These are phyloP conservation scores for Torulaspora microellipsoides DNA, from an alignment of 805 yeast species.

Conservation along the genomic window DNA sequence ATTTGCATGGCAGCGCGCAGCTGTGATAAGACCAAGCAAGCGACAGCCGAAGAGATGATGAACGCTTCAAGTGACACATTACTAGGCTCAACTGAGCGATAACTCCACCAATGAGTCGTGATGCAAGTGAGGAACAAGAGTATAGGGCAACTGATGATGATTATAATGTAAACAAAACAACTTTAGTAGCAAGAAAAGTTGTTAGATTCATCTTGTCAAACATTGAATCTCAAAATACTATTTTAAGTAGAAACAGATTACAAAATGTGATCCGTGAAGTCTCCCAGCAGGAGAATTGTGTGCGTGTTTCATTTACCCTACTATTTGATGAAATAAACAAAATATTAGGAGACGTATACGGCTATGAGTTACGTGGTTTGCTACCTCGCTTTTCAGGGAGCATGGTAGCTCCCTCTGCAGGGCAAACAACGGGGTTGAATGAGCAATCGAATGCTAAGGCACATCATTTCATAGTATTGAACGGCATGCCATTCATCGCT, in stretches of 20 bases:
- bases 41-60: background rate
- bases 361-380: conserved; percentile 24
- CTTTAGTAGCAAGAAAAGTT: conserved; percentile 18
- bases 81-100: background rate
- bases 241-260: conserved; percentile 21
- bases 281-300: conserved; percentile 18
- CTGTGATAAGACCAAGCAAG: no score
- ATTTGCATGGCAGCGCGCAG: no score
- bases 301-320: conserved; percentile 11
- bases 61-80: background rate
- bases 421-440: background rate
- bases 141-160: background rate
- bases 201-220: conserved; percentile 25
- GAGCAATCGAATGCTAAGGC: conserved; percentile 15
- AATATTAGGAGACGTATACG: conserved; percentile 26
- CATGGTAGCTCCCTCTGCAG: background rate
- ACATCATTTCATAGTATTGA: conserved; percentile 24
- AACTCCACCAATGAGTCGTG: background rate
- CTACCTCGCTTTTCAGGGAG: conserved; percentile 8
- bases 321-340: conserved; percentile 17
- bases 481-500: conserved; percentile 12
- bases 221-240: conserved; percentile 23
- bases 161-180: conserved; percentile 7
- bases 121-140: background rate
- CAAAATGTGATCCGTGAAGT: conserved; percentile 19